Base-by-base conservation (phyloP, 139 green algal species). In the Asterochloris erici region DNA sequence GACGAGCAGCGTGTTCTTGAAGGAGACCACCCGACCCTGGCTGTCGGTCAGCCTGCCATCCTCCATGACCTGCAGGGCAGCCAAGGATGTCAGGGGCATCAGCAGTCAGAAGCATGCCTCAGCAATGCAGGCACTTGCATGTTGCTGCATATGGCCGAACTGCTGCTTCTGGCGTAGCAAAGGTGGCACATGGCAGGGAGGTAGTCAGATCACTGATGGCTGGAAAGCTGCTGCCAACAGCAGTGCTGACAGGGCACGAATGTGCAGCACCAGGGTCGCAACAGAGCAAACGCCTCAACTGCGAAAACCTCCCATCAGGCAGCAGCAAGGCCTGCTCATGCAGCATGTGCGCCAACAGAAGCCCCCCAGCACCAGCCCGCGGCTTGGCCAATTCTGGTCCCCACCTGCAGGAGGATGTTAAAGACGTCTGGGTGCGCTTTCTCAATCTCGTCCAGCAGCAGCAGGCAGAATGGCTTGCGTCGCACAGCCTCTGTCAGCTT, bases 371-470 rank as follows among this genome's bases (percentile, higher is more conserved):
- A 28, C 11, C 70, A 76, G 23, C 38, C 14, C 19, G 13, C 19
- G 21, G 16, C 70, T 12, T 79, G 75, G 28, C 28, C 16, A 73
- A 10, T 28, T 10, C 0, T 47, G 19, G 68, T 16, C 0, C 47
- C 54, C 73, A 88, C 87, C 82, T 91, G 86, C 79, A 99, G 94
- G 84, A 99, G 90, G 63, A 99, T 88, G 88, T 97, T 97, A 91
- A 99, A 98, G 63, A 99, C 96, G 84, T 99, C 97, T 1, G 97
- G 97, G 91, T 99, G 97, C 63, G 97, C 97, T 89, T 99, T 99
- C 88, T 99, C 97, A 19, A 99, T 93, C 89, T 99, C 97, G 86
- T 99, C 97, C 77, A 99, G 92, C 70, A 99, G 94, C 73, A 98
- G 84, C 23, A 99, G 82, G 79, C 82, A 89, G 90, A 92, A 96